Percentiles rank a stretch among this genome's conserved stretches.
These are phyloP conservation scores for Gracilaria caudata DNA, from an alignment of 23 red algal species.

Conservation along the genomic window DNA sequence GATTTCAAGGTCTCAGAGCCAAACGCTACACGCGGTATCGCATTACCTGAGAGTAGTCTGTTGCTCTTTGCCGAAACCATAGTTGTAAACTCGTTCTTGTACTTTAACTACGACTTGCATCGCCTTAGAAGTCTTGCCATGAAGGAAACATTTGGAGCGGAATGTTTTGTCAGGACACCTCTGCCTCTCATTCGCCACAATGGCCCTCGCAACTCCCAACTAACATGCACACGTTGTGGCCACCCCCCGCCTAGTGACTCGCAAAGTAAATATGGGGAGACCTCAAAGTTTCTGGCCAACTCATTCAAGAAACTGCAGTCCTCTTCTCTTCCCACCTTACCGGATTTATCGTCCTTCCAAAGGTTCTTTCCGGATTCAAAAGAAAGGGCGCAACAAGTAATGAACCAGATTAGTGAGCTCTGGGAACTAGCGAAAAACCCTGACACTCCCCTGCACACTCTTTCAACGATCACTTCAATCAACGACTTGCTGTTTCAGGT, in stretches of 20 bases:
- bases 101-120: too few species aligned
- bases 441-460: neutral
- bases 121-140: neutral
- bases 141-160: neutral
- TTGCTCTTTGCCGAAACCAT: neutral
- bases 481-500: conserved; percentile 27
- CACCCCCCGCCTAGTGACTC: neutral
- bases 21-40: too few species aligned
- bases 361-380: neutral
- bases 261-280: too few species aligned
- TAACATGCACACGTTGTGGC: neutral
- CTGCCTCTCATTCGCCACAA: neutral
- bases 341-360: neutral
- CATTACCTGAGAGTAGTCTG: too few species aligned
- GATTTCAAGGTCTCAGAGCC: too few species aligned
- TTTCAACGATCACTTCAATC: neutral
- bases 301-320: neutral
- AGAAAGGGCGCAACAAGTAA: neutral
- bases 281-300: neutral
- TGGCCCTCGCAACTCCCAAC: neutral
- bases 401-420: neutral
- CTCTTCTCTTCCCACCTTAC: neutral
- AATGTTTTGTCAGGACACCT: neutral
- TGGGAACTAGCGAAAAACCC: conserved; percentile 21
- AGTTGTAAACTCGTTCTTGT: neutral